Base-by-base conservation (phyloP, 345 rosid species). In the Streptanthus diversifolius region DNA sequence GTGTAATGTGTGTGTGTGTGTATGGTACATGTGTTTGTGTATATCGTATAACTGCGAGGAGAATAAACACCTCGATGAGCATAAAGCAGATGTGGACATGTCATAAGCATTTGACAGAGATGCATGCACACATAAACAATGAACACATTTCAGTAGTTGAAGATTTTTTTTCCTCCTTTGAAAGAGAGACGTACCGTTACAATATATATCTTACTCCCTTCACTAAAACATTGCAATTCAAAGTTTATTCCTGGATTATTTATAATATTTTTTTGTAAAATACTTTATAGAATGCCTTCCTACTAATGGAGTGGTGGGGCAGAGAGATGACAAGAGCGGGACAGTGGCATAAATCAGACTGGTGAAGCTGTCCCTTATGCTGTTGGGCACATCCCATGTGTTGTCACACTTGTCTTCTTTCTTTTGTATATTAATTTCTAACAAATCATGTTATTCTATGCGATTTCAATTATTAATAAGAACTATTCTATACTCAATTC, bases 321-420 rank as follows among this genome's bases (percentile, higher is more conserved):
- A 29, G 47, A 63, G 60, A 55, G 75, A 76, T 29, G 80, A 76
- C 80, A 76, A 63, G 66, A 76, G 40, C 71, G 76, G 71, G 80
- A 64, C 80, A 76, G 55, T 70, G 71, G 74, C 76, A 63, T 76
- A 47, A 56, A 36, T 76, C 71, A 70, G 72, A 47, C 76, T 76
- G 76, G 39, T 70, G 66, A 70, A 70, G 66, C 61, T 70, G 75
- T 64, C 80, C 54, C 66, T 70, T 76, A 51, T 44, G 66, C 41
- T 68, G 75, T 47, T 76, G 74, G 66, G 70, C 55, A 70, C 80
- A 70, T 64, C 72, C 80, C 80, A 76, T 76, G 80, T 76, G 80
- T 76, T 76, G 80, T 76, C 80, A 76, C 80, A 52, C 72, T 47
- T 63, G 71, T 63, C 71, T 70, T 70, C 54, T 70, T 63, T 47